Evolutionary conservation across 257 asterid genomes (phyloP), one percentile per base, ranked within the genome.

Genomic region (Osmanthus fragrans): DNA sequence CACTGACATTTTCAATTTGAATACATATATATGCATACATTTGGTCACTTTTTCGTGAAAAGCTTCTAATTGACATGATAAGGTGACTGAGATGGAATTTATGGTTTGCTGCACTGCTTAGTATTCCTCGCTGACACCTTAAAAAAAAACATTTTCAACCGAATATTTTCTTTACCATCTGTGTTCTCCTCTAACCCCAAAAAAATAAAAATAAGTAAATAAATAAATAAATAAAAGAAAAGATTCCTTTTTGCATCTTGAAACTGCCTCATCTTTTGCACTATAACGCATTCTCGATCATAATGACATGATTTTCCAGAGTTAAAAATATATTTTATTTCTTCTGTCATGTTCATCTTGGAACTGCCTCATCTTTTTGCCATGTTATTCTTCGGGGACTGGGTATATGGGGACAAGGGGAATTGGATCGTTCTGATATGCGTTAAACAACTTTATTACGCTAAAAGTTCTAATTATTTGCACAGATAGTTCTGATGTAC

Each of bases 401-500:
- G 27, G 29, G 27, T 8, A 21, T 8, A 6, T 56, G 30, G 27
- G 27, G 66, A 30, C 23, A 29, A 19, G 4, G 68, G 54, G 56
- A 56, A 65, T 67, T 32, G 58, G 42, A 74, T 21, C 40, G 27
- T 47, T 45, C 79, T 75, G 49, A 51, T 63, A 49, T 70, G 77
- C 69, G 49, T 30, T 30, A 71, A 70, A 68, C 36, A 37, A 56
- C 30, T 66, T 56, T 47, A 56, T n/a, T 5, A 74, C 65, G 12
- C 23, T 45, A 51, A 36, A 11, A 1, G 12, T 25, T 36, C 73
- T 47, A 76, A 72, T 79, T 79, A 34, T 80, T 82, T 32, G 58
- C 78, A 77, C 90, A 94, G 99, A 86, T 77, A 81, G 81, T 81
- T 80, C 82, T 80, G 87, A 82, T 73, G 78, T 29, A 79, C 81